Base-by-base conservation (phyloP, 345 rosid species). In the Angophora floribunda region DNA sequence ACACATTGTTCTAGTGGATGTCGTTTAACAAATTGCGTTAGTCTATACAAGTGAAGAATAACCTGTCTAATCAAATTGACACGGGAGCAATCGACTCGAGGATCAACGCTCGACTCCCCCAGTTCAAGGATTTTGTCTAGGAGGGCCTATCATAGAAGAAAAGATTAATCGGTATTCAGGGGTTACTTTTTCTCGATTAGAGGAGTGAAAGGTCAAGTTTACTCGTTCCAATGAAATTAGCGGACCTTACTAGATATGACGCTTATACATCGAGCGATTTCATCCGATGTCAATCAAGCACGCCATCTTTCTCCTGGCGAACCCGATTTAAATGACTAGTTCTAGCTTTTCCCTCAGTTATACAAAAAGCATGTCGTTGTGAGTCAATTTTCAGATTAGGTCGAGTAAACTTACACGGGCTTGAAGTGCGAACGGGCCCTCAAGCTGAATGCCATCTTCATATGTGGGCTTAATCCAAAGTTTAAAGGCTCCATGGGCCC, bases 91-190 rank as follows among this genome's bases (percentile, higher is more conserved):
- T 41, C 3, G 49, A 19, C 7, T 19, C 49, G 26, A 9, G 82
- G 82, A 70, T 36, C 24, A 22, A 32, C 6, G 1, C 45, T 32
- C 22, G 24, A 8, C 22, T 0, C 21, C 21, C 65, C 79, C 1
- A 7, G 1, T 8, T 70, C 45, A 7, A 17, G 80, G 47, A 17
- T 32, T 41, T 19, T 47, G 1, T 70, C 49, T 7, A 17, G 49
- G 82, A 19, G 26, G 4, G 5, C 41, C 13, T 4, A 36, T 75
- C 49, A 14, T 26, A 19, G 13, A 57, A 24, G 32, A 36, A 36
- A 4, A 67, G 79, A 32, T 67, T 15, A 3, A 14, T 70, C 2
- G 1, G 6, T 32, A 1, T 41, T 11, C 1, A 0, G 3, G 13
- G 6, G 7, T 36, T 9, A 32, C 13, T 70, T 16, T 36, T 17